Conservation (phyloP, 345 rosid species). For the Tarenaya hassleriana region DNA sequence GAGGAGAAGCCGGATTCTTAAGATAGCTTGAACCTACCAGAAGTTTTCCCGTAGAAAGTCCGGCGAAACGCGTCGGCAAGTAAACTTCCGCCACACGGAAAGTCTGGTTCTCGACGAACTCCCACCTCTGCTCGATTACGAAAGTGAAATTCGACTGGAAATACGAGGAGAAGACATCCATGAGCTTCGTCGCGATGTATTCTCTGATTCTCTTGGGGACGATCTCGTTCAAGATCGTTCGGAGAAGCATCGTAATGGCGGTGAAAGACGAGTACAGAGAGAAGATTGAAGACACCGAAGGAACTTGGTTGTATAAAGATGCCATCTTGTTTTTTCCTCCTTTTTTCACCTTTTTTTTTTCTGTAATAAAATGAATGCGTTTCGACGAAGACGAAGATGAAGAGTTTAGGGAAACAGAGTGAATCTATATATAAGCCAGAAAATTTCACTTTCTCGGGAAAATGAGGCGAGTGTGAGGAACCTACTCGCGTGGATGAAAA, state of each 20-base stretch:
- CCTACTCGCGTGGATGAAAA: too few relatives aligned
- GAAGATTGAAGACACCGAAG: slow-evolving; percentile 27
- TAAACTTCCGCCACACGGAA: slow-evolving; percentile 33
- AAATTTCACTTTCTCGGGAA: too few relatives aligned
- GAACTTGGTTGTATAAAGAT: slow-evolving; percentile 21
- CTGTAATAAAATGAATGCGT: too few relatives aligned
- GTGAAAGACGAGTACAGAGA: slow-evolving; percentile 30
- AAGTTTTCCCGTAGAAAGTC: slow-evolving; percentile 28
- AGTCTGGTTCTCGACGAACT: slow-evolving; percentile 26
- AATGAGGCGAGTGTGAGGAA: too few relatives aligned
- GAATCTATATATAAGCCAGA: too few relatives aligned
- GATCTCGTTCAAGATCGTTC: slow-evolving; percentile 27
- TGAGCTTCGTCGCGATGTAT: slow-evolving; percentile 18
- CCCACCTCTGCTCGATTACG: slow-evolving; percentile 30
- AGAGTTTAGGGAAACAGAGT: too few relatives aligned
- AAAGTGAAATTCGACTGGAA: slow-evolving; percentile 29
- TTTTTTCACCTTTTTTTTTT: too few relatives aligned
- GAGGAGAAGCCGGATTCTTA: slow-evolving; percentile 25
- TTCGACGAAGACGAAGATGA: too few relatives aligned
- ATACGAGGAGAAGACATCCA: slow-evolving; percentile 25
- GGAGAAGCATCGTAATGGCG: slow-evolving; percentile 27
- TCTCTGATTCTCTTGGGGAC: slow-evolving; percentile 27
- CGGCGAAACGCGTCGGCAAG: slow-evolving; percentile 23
- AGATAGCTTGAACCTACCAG: slow-evolving; percentile 27
- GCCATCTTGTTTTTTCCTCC: too few relatives aligned